Evolutionary conservation across 2,329 filamentous ascomycete genomes (phyloP).

Genomic region (Botryosphaeria dothidea): DNA sequence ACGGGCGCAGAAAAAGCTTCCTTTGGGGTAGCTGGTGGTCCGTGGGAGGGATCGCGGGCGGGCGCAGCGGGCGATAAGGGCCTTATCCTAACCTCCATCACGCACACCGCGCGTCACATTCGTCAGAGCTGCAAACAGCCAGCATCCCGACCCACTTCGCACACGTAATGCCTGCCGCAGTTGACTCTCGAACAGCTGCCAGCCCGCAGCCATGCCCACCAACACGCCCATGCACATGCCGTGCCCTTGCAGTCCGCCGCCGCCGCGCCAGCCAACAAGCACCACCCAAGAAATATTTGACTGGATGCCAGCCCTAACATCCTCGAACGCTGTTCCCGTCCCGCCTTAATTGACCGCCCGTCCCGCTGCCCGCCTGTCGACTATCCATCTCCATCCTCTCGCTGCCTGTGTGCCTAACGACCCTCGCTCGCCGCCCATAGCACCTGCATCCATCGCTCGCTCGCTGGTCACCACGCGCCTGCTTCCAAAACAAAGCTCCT

Average conservation of each 20-base stretch:
- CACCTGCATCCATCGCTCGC: background rate
- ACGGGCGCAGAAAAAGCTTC: too few relatives aligned
- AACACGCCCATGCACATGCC: background rate
- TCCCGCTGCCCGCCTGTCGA: background rate
- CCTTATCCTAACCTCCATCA: background rate
- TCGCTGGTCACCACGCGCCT: background rate
- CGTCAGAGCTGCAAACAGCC: conserved; percentile 10
- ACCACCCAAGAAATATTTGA: background rate
- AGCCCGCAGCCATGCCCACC: background rate
- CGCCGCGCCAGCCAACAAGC: background rate
- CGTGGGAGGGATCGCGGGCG: too few relatives aligned
- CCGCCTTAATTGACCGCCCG: background rate
- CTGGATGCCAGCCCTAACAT: background rate
- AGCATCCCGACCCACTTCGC: background rate
- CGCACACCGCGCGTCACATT: conserved; percentile 16
- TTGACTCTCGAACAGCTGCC: background rate
- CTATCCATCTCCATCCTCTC: background rate
- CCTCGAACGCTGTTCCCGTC: background rate
- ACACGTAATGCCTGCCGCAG: conserved; percentile 2
- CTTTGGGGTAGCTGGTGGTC: too few relatives aligned
- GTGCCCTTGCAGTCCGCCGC: conserved; percentile 2
- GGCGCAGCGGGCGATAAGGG: conserved; percentile 1
- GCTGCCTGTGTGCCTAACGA: background rate
- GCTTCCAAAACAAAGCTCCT: background rate
- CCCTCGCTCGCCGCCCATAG: background rate